Conservation (phyloP, 768 basidiomycete species). For the Cystoderma amianthinum region DNA sequence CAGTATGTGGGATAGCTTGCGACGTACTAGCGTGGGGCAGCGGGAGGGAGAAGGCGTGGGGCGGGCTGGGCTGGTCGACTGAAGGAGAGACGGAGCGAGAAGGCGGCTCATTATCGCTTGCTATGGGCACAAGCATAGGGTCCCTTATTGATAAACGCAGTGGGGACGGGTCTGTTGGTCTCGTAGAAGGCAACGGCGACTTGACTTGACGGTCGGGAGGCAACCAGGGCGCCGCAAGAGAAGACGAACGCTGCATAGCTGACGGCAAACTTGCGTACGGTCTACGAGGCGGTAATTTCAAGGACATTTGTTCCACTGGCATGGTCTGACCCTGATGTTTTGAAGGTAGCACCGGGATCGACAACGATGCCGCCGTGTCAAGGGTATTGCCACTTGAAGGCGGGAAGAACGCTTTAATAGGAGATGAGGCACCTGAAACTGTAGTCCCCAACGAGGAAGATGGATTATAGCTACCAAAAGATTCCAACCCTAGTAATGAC, state of each 20-base stretch:
- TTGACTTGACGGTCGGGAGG: neutral
- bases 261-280: neutral
- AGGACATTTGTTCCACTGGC: neutral
- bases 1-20: too few species aligned
- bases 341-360: too few species aligned
- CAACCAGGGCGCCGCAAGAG: neutral
- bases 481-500: slow-evolving; percentile 8
- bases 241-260: neutral
- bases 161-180: slow-evolving; percentile 3
- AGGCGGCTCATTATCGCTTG: slow-evolving; percentile 19
- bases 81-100: slow-evolving; percentile 21
- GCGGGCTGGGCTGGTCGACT: slow-evolving; percentile 10
- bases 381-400: slow-evolving; percentile 3
- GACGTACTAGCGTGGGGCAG: too few species aligned
- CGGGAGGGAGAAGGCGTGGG: too few species aligned
- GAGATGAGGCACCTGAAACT: slow-evolving; percentile 15
- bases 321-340: too few species aligned
- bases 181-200: slow-evolving; percentile 1
- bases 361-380: too few species aligned
- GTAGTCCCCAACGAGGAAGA: slow-evolving; percentile 19
- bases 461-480: slow-evolving; percentile 12
- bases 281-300: neutral
- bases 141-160: neutral
- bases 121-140: slow-evolving; percentile 7
- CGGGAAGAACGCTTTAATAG: slow-evolving; percentile 10